Base-by-base conservation (phyloP, 495 filamentous ascomycete species). In the Xylaria castorea region DNA sequence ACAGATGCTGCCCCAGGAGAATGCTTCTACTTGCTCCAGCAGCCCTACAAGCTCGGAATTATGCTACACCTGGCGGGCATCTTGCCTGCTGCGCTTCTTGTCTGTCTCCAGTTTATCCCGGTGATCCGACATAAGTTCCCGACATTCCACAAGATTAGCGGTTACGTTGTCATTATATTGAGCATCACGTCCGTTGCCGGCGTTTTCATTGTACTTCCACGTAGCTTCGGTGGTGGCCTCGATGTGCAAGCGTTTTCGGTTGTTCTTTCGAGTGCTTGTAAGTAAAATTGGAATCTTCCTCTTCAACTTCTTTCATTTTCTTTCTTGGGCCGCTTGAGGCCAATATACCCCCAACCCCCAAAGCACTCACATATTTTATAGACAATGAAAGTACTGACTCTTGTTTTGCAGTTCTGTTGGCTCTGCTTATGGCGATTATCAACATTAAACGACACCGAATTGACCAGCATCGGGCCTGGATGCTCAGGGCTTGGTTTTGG, bases 401-500 rank as follows among this genome's bases (percentile, higher is more conserved):
- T 14, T 0, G 14, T 9, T 14, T 48, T 18, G 42, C 5, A 66
- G 63, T 83, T 22, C 74, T 83, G 3, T 48, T 71, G 12, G 72
- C 77, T 22, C 70, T 86, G 25, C 67, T 58, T 0, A 71, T 87
- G 74, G 22, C 86, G 84, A 81, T n/a, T 57, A 82, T 82, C 75
- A 89, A 88, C 75, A 84, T 89, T 77, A 87, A 86, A 76, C 77
- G 81, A 4, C 74, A 87, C 9, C 86, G 87, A 66, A 85, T 90
- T 48, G 87, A 88, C 42, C 83, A 89, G 71, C 88, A 91, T 71
- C 78, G 88, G 8, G 84, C 84, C 2, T 91, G 87, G 88, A 90
- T 88, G 87, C 75, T 90, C 25, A 72, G 88, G 46, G 77, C 83
- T 0, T 83, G 83, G 83, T 82, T 78, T 46, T 83, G 83, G 68